Percentiles rank a stretch among this genome's conserved stretches.
These are phyloP conservation scores for Eucalyptus pauciflora DNA, from an alignment of 345 rosid species.

Conservation along the genomic window DNA sequence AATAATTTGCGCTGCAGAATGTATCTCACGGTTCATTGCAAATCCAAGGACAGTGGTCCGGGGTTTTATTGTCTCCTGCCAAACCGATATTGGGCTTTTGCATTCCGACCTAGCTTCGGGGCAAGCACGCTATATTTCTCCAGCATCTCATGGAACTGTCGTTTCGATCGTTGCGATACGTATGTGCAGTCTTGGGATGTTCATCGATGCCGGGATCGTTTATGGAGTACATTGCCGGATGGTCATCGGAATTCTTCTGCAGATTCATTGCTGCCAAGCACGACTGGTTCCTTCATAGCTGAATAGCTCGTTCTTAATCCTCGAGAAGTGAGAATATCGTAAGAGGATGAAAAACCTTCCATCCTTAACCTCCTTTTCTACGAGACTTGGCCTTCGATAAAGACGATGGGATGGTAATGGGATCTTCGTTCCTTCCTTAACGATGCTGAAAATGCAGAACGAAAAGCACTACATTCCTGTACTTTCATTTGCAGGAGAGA, in stretches of 20 bases:
- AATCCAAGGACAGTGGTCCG: background rate
- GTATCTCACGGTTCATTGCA: background rate
- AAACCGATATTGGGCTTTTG: background rate
- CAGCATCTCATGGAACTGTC: background rate
- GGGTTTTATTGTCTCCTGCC: background rate
- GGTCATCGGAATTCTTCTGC: background rate
- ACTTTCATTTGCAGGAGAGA: background rate
- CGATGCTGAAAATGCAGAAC: background rate
- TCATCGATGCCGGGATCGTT: background rate
- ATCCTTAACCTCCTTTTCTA: background rate
- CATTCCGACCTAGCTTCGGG: background rate
- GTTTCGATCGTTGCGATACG: background rate
- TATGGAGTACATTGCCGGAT: background rate
- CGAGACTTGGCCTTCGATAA: background rate
- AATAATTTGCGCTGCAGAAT: background rate
- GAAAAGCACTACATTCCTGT: background rate
- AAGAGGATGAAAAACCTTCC: background rate
- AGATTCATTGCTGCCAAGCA: background rate
- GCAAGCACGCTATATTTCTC: background rate
- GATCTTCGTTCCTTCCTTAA: background rate
- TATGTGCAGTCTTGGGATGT: background rate
- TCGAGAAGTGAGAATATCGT: background rate
- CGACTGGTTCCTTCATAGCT: background rate
- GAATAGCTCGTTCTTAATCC: background rate
- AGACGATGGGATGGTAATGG: background rate